A percentile compares a stretch with the other conserved stretches of the same genome.
Conservation (phyloP, 1,139 yeast genomes). For the Pichia terricola region DNA sequence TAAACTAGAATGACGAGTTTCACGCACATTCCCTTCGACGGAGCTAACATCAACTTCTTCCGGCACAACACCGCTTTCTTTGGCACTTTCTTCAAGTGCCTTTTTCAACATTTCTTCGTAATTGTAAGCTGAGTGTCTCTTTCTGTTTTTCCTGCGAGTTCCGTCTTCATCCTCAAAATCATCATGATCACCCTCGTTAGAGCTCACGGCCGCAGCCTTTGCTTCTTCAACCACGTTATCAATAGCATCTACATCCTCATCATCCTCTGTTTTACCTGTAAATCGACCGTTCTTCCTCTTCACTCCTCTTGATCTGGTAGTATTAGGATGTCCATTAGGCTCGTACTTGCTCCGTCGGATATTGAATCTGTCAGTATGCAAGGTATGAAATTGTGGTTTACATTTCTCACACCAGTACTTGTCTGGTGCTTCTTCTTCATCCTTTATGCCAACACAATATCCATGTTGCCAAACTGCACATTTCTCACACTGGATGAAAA, state of each 20-base stretch:
- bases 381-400: constrained; percentile 68
- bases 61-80: constrained; percentile 31
- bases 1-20: constrained; percentile 2
- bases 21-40: constrained; percentile 5
- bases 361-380: constrained; percentile 30
- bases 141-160: constrained; percentile 18
- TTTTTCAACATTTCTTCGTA: constrained; percentile 62
- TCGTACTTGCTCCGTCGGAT: constrained; percentile 35
- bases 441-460: constrained; percentile 76
- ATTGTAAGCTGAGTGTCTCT: constrained; percentile 32
- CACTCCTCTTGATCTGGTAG: background rate
- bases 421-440: constrained; percentile 73
- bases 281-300: background rate
- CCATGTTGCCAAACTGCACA: constrained; percentile 99
- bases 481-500: constrained; percentile 81
- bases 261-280: background rate
- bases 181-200: constrained; percentile 5
- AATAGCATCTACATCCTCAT: background rate
- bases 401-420: constrained; percentile 91
- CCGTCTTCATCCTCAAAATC: constrained; percentile 6
- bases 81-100: constrained; percentile 64
- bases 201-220: background rate
- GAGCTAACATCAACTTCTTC: constrained; percentile 24
- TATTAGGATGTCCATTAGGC: constrained; percentile 21
- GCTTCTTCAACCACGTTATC: background rate